These are phyloP conservation scores for Lachnellula subtilissima DNA, from an alignment of 2,329 filamentous ascomycete genomes.

Conservation along the genomic window DNA sequence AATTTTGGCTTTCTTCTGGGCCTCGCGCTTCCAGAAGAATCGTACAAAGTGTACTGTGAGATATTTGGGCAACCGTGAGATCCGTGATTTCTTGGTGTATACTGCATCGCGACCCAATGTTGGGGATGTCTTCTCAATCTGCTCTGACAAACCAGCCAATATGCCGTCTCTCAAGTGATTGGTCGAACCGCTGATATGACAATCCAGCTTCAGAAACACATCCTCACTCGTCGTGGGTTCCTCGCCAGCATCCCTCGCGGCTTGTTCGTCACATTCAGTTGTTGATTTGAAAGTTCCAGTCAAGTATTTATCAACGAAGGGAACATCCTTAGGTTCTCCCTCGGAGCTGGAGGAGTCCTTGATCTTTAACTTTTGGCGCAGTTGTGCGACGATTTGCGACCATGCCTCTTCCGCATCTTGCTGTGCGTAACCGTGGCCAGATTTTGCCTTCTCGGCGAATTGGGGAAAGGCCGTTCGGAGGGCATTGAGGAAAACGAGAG, in stretches of 20 bases:
- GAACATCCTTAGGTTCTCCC: conserved; percentile 53
- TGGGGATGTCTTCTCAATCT: conserved; percentile 84
- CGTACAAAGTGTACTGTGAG: conserved; percentile 95
- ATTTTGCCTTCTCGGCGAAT: conserved; percentile 84
- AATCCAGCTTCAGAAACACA: conserved; percentile 86
- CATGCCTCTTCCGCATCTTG: conserved; percentile 98
- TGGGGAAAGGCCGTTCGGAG: conserved; percentile 80
- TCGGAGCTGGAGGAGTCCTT: conserved; percentile 41
- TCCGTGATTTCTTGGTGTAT: conserved; percentile 89
- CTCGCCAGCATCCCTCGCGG: conserved; percentile 70
- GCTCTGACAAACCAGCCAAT: conserved; percentile 72
- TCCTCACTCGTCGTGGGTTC: conserved; percentile 64
- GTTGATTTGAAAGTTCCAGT: conserved; percentile 73
- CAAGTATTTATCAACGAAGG: conserved; percentile 90
- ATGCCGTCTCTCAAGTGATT: conserved; percentile 93
- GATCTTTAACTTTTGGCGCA: conserved; percentile 72
- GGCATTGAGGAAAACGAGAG: conserved; percentile 75
- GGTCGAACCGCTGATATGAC: conserved; percentile 81
- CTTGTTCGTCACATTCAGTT: conserved; percentile 78
- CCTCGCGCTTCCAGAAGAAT: conserved; percentile 96
- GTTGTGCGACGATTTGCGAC: conserved; percentile 85
- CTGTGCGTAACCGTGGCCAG: conserved; percentile 83
- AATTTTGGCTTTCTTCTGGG: conserved; percentile 98
- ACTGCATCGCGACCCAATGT: conserved; percentile 70
- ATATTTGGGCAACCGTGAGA: conserved; percentile 88